Percentiles rank a stretch among this genome's conserved stretches.
phyloP scores from a whole-genome alignment of 208 protist genomes.

The Acanthamoeba royreba region DNA sequence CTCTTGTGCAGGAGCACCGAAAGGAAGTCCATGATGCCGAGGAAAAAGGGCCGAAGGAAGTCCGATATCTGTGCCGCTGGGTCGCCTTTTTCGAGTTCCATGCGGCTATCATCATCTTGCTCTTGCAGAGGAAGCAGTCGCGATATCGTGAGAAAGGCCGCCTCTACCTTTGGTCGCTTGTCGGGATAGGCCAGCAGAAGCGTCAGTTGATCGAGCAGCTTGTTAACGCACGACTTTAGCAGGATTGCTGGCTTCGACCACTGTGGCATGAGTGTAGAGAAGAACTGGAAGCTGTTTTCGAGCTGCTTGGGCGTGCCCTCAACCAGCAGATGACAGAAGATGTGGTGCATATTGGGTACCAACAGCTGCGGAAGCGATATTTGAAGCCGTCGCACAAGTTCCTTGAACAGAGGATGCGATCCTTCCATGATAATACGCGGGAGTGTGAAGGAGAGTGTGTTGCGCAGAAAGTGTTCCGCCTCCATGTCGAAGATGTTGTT shows the following conservation, averaged over 20 bases:
- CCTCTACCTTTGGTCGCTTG: neutral
- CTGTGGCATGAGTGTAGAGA: neutral
- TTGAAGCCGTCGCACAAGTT: neutral
- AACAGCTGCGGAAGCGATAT: neutral
- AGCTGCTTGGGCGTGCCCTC: neutral
- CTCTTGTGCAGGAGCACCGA: neutral
- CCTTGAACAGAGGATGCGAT: neutral
- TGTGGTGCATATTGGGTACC: neutral
- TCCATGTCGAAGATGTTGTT: constrained; percentile 14
- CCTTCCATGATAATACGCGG: neutral
- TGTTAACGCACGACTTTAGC: constrained; percentile 40
- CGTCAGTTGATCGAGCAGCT: constrained; percentile 15
- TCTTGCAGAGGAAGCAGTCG: neutral
- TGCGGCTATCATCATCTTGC: too few species aligned
- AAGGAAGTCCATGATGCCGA: constrained; percentile 36
- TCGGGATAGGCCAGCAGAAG: constrained; percentile 20
- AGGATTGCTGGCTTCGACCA: constrained; percentile 7
- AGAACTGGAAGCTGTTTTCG: constrained; percentile 6
- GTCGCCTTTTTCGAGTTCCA: neutral
- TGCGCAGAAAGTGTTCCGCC: neutral
- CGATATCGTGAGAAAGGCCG: neutral
- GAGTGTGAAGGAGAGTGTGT: neutral
- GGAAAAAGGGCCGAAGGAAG: neutral
- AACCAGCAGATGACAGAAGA: neutral
- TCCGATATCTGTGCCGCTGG: neutral